Evolutionary conservation across 164 flowering plant species (phyloP), one percentile per base, ranked within the genome.

Genomic region (Stephania yunnanensis): DNA sequence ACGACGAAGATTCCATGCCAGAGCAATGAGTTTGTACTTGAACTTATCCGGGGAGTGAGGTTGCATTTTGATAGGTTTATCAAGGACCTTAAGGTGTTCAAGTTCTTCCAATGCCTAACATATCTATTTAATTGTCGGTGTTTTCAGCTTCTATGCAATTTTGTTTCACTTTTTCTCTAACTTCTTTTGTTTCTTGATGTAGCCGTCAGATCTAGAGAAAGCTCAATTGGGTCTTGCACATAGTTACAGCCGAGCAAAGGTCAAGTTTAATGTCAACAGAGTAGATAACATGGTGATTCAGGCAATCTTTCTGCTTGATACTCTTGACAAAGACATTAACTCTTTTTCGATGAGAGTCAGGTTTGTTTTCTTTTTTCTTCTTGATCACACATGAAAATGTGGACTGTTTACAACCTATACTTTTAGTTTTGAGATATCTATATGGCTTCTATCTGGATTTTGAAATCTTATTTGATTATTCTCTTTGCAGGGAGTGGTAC

Each of bases 251-350:
- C 85, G 97, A 69, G 99, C 99, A 70, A 96, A 96, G 87, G 99
- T 96, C 70, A 92, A 96, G 85, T 96, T 96, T 88, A 94, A 96
- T 83, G 98, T 96, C 29, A 96, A 96, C 81, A 85, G 97, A 50
- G 95, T 92, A 69, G 99, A 96, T 79, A 96, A 96, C 80, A 96
- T 96, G 98, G 92, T 94, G 52, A 96, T 94, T 69, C 99, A 96
- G 81, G 98, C 98, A 15, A 96, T 96, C 75, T 93, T 94, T 79
- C 89, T 94, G 73, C 93, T 94, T 46, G 98, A 94, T 79, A 94
- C 97, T 45, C 95, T 96, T 46, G 99, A 96, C 78, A 96, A 96
- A 77, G 99, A 96, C 83, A 74, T 94, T 74, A 96, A 96, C 78
- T 85, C 97, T 52, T 94, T 96, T 78, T 84, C 99, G 74, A 96